A percentile compares a stretch with the other conserved stretches of the same genome.
Evolutionary conservation across 768 basidiomycete genomes (phyloP).

Genomic region (Podaxis pistillaris): DNA sequence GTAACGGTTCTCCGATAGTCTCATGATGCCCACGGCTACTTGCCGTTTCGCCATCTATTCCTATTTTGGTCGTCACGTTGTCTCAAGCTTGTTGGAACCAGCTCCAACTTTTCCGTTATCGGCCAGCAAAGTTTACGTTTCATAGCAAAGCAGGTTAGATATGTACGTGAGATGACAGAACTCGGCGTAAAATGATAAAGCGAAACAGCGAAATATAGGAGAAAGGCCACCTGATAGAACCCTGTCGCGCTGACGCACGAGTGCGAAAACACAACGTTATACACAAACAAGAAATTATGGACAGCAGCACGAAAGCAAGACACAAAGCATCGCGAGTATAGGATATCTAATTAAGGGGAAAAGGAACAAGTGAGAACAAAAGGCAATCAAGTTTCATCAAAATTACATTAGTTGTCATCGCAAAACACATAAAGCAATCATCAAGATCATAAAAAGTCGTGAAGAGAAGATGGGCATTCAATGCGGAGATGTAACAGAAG

Average conservation of each 20-base stretch:
- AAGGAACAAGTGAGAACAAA: not conserved
- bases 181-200: not conserved
- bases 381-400: not conserved
- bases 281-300: conserved; percentile 1
- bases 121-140: not conserved
- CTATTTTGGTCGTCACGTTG: no score
- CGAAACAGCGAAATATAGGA: not conserved
- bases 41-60: no score
- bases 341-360: not conserved
- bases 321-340: not conserved
- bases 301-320: conserved; percentile 6
- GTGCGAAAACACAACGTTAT: not conserved
- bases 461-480: not conserved
- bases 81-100: no score
- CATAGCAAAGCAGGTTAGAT: not conserved
- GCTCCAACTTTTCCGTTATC: no score
- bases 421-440: not conserved
- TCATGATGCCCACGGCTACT: no score
- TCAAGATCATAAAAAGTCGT: conserved; percentile 5
- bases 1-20: no score
- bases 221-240: not conserved
- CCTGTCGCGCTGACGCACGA: not conserved
- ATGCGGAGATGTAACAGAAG: not conserved
- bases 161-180: not conserved
- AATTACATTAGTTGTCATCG: not conserved